phyloP scores from a whole-genome alignment of 345 rosid genomes.

The Reutealis trisperma region DNA sequence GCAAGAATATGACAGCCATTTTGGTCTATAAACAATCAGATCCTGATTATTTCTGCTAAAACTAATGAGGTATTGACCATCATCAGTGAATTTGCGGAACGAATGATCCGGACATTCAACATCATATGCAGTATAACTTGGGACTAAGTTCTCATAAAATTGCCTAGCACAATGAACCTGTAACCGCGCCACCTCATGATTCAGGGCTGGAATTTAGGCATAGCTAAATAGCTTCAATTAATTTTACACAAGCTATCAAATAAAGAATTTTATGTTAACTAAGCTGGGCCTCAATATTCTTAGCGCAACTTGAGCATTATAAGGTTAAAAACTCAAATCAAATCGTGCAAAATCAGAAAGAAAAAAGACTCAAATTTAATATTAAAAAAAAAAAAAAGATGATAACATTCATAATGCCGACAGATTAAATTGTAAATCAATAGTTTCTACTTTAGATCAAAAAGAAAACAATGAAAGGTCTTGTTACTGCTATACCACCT shows the following conservation, averaged over 20 bases:
- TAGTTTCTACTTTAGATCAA: background rate
- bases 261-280: background rate
- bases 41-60: conserved; percentile 86
- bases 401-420: background rate
- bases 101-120: conserved; percentile 86
- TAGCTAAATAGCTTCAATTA: background rate
- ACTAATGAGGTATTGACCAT: conserved; percentile 86
- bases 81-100: conserved; percentile 94
- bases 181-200: conserved; percentile 21
- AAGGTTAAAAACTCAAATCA: background rate
- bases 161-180: conserved; percentile 82
- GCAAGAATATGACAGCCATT: conserved; percentile 75
- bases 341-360: background rate
- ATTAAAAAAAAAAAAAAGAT: background rate
- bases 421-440: background rate
- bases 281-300: background rate
- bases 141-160: conserved; percentile 92
- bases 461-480: background rate
- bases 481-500: background rate
- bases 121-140: conserved; percentile 77
- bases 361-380: background rate
- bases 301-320: background rate
- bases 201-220: background rate
- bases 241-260: background rate
- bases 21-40: conserved; percentile 85